Evolutionary conservation across 2,329 filamentous ascomycete species (phyloP), one percentile per base, ranked within the genome.

Genomic region (Colletotrichum karsti): DNA sequence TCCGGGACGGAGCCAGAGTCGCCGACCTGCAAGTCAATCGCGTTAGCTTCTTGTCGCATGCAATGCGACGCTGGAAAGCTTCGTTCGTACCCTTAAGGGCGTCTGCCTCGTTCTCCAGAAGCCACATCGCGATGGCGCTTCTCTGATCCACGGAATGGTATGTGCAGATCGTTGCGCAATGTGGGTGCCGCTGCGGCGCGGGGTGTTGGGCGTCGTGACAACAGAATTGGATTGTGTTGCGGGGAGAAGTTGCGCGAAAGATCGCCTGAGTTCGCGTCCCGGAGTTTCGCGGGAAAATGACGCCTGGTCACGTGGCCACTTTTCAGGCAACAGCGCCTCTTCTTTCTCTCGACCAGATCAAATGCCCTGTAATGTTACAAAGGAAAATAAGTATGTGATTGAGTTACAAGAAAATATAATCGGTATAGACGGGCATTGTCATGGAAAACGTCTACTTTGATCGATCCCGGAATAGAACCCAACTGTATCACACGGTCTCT

Each of bases 1-100:
- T 56, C 94, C 95, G 2, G 95, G 95, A 65, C 92, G 90, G 69
- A 97, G 85, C 95, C 95, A 97, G 72, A 95, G 84, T 74, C 89
- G 90, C 28, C 79, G 78, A 55, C 79, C 81, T 83, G 30, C 2
- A 8, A 37, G 22, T 59, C 4, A 39, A 48, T 37, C 22, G 35
- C 53, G 48, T 54, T 26, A 62, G 72, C 51, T 71, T 61, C 33
- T 48, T 57, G 44, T 60, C 28, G 37, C 35, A 13, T 30, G 18
- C 50, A 22, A 30, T 35, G 13, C 33, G 5, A 37, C 35, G 28
- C 13, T 20, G 15, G 44, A 15, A 13, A 53, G 46, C 28, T 20
- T 33, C 1, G 30, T 13, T 58, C 74, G 71, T 74, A 79, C 84
- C 82, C 63, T 82, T 79, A 65, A 90, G 86, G 58, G 85, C 81